A percentile compares a stretch with the other conserved stretches of the same genome.
These are phyloP conservation scores for Avena sativa DNA, from an alignment of 176 grass and related monocot genomes.

Conservation along the genomic window DNA sequence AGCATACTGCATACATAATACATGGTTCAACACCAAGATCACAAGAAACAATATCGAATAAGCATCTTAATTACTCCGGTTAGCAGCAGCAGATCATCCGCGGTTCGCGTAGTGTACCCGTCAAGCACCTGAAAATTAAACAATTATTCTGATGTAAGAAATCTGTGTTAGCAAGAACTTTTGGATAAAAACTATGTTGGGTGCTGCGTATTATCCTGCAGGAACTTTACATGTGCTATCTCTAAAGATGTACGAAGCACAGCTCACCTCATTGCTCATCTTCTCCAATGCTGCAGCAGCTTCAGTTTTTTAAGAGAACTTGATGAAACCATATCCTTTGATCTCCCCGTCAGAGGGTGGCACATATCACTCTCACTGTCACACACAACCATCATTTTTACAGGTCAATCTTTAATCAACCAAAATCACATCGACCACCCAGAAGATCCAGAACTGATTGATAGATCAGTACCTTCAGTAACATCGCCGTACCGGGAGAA, in stretches of 20 bases:
- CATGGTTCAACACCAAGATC: too few relatives aligned
- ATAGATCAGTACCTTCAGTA: slow-evolving; percentile 34
- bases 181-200: too few relatives aligned
- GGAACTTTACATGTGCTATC: background rate
- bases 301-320: slow-evolving; percentile 41
- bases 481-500: slow-evolving; percentile 53
- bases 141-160: too few relatives aligned
- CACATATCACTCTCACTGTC: slow-evolving; percentile 56
- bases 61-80: too few relatives aligned
- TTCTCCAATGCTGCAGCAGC: slow-evolving; percentile 43
- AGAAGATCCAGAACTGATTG: background rate
- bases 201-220: background rate
- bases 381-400: background rate
- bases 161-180: background rate
- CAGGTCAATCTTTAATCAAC: background rate
- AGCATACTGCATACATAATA: too few relatives aligned
- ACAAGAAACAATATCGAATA: too few relatives aligned
- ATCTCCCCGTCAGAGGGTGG: slow-evolving; percentile 48
- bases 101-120: too few relatives aligned
- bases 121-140: too few relatives aligned
- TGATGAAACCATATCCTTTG: slow-evolving; percentile 64
- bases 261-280: slow-evolving; percentile 52
- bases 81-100: too few relatives aligned
- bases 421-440: background rate
- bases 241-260: background rate